phyloP scores from a whole-genome alignment of 140 eudicot genomes.

The Stevia rebaudiana region DNA sequence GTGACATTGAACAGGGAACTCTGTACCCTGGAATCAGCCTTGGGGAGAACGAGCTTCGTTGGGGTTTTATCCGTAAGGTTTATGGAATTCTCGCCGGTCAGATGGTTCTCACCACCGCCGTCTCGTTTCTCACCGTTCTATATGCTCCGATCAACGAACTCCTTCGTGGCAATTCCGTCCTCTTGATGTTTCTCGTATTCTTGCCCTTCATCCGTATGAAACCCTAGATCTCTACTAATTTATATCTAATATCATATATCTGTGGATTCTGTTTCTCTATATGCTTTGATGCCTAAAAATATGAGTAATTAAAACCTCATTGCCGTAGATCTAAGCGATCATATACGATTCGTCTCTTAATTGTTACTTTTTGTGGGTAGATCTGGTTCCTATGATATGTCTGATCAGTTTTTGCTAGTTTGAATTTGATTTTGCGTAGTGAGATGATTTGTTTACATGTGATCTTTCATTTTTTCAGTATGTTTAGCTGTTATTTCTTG shows the following conservation, averaged over 20 bases:
- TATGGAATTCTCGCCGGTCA: constrained; percentile 88
- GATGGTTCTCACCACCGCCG: constrained; percentile 71
- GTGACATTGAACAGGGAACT: constrained; percentile 49
- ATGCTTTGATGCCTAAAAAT: neutral
- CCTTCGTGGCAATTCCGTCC: constrained; percentile 61
- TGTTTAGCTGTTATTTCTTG: neutral
- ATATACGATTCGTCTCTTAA: neutral
- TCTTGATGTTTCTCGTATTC: constrained; percentile 62
- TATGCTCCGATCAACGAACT: constrained; percentile 75
- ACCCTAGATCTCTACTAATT: constrained; percentile 7
- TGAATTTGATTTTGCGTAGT: neutral
- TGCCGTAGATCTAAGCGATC: constrained; percentile 7
- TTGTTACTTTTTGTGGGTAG: neutral
- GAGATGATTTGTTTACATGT: neutral
- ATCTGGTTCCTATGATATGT: constrained; percentile 4
- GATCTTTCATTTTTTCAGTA: neutral
- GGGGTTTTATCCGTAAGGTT: constrained; percentile 98
- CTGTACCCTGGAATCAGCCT: constrained; percentile 78
- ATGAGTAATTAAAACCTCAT: neutral
- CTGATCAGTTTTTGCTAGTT: neutral
- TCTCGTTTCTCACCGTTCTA: constrained; percentile 66
- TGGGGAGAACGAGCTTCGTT: constrained; percentile 84
- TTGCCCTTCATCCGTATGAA: constrained; percentile 70
- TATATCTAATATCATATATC: neutral
- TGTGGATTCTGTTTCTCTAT: neutral